A percentile compares a stretch with the other conserved stretches of the same genome.
Evolutionary conservation across 257 asterid species (phyloP).

Genomic region (Przewalskia tangutica): DNA sequence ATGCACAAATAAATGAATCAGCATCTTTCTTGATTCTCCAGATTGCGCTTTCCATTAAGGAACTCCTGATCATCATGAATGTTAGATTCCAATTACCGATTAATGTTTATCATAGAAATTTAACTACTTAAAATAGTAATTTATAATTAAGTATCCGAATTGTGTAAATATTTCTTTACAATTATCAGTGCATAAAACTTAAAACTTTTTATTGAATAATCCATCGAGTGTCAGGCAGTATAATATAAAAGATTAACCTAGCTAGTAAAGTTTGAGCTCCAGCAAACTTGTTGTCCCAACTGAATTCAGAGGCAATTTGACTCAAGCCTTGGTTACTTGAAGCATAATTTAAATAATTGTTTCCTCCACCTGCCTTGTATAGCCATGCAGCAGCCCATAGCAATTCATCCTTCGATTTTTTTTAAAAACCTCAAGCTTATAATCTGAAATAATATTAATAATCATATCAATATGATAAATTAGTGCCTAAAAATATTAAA

Average conservation of each 20-base stretch:
- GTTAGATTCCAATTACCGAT: background rate
- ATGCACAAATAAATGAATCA: constrained; percentile 60
- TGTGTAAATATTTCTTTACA: too few species aligned
- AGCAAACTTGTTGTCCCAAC: constrained; percentile 82
- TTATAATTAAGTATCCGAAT: too few species aligned
- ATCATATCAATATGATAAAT: background rate
- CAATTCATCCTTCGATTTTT: constrained; percentile 49
- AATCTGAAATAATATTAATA: background rate
- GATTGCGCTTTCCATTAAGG: constrained; percentile 32
- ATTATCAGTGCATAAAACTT: too few species aligned
- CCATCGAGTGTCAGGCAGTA: too few species aligned
- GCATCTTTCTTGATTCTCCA: constrained; percentile 43
- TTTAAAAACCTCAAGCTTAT: background rate
- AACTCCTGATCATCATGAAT: constrained; percentile 35
- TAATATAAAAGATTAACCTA: constrained; percentile 22
- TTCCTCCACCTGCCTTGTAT: constrained; percentile 57
- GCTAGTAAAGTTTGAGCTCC: constrained; percentile 70
- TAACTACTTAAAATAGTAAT: too few species aligned
- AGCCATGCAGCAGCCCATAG: constrained; percentile 85
- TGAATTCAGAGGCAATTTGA: constrained; percentile 49
- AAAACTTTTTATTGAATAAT: too few species aligned
- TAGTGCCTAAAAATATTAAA: background rate
- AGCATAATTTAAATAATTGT: constrained; percentile 37
- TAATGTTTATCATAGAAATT: too few species aligned
- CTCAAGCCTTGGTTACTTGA: constrained; percentile 50